These are phyloP conservation scores for Aspergillus tamarii DNA, from an alignment of 2,329 filamentous ascomycete genomes.

Conservation along the genomic window DNA sequence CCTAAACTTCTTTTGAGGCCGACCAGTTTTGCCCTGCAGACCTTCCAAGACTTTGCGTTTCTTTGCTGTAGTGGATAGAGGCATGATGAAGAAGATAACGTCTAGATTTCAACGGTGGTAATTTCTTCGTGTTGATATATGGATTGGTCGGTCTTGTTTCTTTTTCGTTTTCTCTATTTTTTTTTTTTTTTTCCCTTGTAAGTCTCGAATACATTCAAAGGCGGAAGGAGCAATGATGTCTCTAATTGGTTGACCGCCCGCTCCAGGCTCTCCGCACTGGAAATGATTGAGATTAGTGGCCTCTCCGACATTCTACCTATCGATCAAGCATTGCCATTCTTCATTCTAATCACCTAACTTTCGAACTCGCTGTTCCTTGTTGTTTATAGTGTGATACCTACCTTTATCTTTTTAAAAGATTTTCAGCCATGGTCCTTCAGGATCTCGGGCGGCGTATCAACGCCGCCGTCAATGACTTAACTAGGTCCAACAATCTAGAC, in stretches of 20 bases:
- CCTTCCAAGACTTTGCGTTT: constrained; percentile 65
- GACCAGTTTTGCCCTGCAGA: constrained; percentile 55
- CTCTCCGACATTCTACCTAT: constrained; percentile 23
- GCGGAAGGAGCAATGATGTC: constrained; percentile 31
- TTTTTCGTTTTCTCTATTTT: constrained; percentile 9
- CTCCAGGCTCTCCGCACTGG: constrained; percentile 30
- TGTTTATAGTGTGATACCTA: not conserved
- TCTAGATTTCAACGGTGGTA: constrained; percentile 18
- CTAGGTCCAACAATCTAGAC: constrained; percentile 87
- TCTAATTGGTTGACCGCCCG: constrained; percentile 34
- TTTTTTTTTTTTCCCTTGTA: constrained; percentile 32
- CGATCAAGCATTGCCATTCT: not conserved
- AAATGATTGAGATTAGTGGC: constrained; percentile 11
- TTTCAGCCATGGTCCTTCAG: constrained; percentile 84
- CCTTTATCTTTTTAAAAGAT: not conserved
- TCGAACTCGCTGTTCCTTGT: not conserved
- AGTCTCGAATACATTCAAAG: constrained; percentile 20
- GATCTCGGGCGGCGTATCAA: constrained; percentile 98
- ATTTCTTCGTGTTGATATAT: not conserved
- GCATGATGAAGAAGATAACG: constrained; percentile 34
- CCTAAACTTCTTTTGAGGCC: constrained; percentile 62
- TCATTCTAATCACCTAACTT: not conserved
- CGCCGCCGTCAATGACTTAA: constrained; percentile 90
- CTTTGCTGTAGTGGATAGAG: constrained; percentile 42
- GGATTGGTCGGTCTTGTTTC: not conserved